Evolutionary conservation across 768 basidiomycete species (phyloP).

Genomic region (Gelatoporia subvermispora): DNA sequence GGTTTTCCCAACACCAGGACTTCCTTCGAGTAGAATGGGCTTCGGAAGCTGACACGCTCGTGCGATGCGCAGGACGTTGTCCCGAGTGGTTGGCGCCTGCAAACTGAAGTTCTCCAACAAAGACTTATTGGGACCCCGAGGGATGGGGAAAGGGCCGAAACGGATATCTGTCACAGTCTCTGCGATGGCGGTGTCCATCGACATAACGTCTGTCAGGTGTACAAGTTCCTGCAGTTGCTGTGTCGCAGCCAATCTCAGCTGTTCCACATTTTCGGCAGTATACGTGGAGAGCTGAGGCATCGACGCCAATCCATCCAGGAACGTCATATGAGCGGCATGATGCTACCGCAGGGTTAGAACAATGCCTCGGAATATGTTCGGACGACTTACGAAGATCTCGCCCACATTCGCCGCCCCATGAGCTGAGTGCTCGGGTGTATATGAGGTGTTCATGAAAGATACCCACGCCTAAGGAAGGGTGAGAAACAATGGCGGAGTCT

Average conservation of each 20-base stretch:
- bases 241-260: slow-evolving; percentile 57
- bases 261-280: slow-evolving; percentile 51
- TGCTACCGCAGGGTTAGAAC: slow-evolving; percentile 42
- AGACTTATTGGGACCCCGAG: slow-evolving; percentile 44
- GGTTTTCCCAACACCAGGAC: slow-evolving; percentile 97
- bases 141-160: slow-evolving; percentile 73
- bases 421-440: slow-evolving; percentile 21
- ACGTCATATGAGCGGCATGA: slow-evolving; percentile 90
- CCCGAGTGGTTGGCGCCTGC: slow-evolving; percentile 80
- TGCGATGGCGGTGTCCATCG: neutral
- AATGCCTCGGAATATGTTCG: slow-evolving; percentile 3
- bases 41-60: slow-evolving; percentile 87
- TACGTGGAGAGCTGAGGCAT: slow-evolving; percentile 68
- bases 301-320: slow-evolving; percentile 83
- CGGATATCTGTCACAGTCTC: slow-evolving; percentile 30
- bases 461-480: slow-evolving; percentile 73
- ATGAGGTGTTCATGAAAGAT: slow-evolving; percentile 70
- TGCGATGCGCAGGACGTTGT: slow-evolving; percentile 84
- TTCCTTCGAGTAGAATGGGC: slow-evolving; percentile 93
- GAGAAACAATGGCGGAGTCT: neutral
- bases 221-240: slow-evolving; percentile 51
- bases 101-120: slow-evolving; percentile 61
- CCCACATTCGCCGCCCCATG: slow-evolving; percentile 29
- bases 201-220: slow-evolving; percentile 30
- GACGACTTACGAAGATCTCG: slow-evolving; percentile 63